These are phyloP conservation scores for Acaromyces ingoldii DNA, from an alignment of 1,284 basidiomycete species.

Conservation along the genomic window DNA sequence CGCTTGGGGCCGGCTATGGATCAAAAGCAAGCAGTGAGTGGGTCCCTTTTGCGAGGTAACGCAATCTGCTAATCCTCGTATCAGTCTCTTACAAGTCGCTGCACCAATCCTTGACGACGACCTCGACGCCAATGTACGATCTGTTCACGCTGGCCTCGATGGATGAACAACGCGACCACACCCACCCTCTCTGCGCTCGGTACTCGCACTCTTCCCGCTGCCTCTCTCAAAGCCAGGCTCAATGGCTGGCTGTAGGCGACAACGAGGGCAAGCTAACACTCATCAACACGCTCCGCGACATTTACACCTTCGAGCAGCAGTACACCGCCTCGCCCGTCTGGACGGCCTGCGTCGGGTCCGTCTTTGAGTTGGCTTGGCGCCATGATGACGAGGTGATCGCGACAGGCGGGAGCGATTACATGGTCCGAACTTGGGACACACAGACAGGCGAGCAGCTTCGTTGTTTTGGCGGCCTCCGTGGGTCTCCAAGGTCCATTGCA, in stretches of 20 bases:
- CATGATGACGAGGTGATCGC: conserved; percentile 37
- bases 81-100: neutral
- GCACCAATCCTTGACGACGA: conserved; percentile 12
- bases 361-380: conserved; percentile 44
- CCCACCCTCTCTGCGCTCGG: conserved; percentile 33
- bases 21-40: neutral
- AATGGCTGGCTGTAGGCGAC: conserved; percentile 46
- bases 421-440: conserved; percentile 41
- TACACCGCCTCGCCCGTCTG: conserved; percentile 10
- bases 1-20: neutral
- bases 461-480: conserved; percentile 10
- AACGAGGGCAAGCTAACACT: conserved; percentile 45
- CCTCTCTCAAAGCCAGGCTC: conserved; percentile 22
- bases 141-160: conserved; percentile 9
- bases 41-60: too few relatives aligned
- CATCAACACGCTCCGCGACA: conserved; percentile 33
- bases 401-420: conserved; percentile 40
- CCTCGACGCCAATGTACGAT: conserved; percentile 18
- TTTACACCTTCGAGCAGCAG: conserved; percentile 7
- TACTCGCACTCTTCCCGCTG: conserved; percentile 32
- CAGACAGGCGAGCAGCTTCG: conserved; percentile 17
- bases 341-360: conserved; percentile 21
- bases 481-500: conserved; percentile 37
- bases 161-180: conserved; percentile 10
- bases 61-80: neutral